Evolutionary conservation across 1,284 basidiomycete species (phyloP), one percentile per base, ranked within the genome.

Genomic region (Baeospora myosura): DNA sequence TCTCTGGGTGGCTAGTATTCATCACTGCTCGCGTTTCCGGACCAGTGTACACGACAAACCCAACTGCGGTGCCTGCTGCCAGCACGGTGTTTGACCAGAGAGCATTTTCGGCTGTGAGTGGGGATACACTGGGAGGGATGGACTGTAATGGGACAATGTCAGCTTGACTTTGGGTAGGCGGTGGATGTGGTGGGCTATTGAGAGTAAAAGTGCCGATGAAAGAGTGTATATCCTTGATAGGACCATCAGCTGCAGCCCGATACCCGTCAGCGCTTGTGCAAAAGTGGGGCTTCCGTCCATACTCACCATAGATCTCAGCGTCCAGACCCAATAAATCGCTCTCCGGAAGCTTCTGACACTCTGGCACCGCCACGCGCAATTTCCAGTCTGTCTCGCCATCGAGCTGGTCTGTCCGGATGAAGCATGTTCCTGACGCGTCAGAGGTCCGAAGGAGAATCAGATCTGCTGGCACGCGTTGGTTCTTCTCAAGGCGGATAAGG

Each of bases 381-480:
- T 99, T 99, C 96, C 96, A 98, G 55, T 98, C 96, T 1, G 96
- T 99, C 64, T 99, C 96, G 33, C 96, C 96, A 53, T 99, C 96
- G 7, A 99, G 74, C 58, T 98, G 96, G 62, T 99, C 96, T 0
- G 96, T 99, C 4, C 95, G 75, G 41, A 99, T 88, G 62, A 98
- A 99, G 60, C 95, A 98, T 1, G 93, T 94, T 1, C 96, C 96
- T 24, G 84, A 80, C 3, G 74, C 62, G 49, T 93, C 94, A 2
- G 81, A 87, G 0, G 95, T 98, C 26, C 84, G 79, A 5, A 99
- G 69, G 12, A 99, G 71, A 1, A 98, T 78, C 61, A 98, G 76
- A 55, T 99, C 96, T 1, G 96, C 90, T 0, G 96, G 96, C 0
- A 99, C 91, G 8, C 96, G 76, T 60, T 97, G 90, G 55, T 98